These are phyloP conservation scores for Gossypium stocksii DNA, from an alignment of 345 rosid species.

Conservation along the genomic window DNA sequence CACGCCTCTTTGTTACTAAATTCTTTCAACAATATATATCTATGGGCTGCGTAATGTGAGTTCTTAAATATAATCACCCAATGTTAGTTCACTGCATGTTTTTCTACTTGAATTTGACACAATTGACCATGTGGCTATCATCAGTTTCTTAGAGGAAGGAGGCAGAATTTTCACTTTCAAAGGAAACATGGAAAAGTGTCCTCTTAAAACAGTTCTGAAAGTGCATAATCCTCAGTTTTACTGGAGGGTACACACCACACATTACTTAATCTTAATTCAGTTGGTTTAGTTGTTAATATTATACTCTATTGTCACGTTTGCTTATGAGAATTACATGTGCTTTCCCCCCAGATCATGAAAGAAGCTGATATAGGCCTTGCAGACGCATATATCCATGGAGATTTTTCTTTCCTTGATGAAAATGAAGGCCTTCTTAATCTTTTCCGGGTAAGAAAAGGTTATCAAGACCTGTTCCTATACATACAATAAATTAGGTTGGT, in stretches of 20 bases:
- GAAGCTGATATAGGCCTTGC: constrained; percentile 92
- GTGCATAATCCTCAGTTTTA: constrained; percentile 81
- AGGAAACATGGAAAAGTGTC: constrained; percentile 43
- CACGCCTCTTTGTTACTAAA: constrained; percentile 62
- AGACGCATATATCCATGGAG: constrained; percentile 78
- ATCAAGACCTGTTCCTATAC: not conserved
- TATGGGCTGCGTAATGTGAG: constrained; percentile 69
- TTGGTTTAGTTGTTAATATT: not conserved
- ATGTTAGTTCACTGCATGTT: not conserved
- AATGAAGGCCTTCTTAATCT: constrained; percentile 72
- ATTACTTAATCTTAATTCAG: not conserved
- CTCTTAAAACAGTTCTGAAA: constrained; percentile 44
- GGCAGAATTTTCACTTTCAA: constrained; percentile 68
- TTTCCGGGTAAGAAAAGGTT: constrained; percentile 45
- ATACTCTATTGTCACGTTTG: not conserved
- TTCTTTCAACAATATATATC: constrained; percentile 68
- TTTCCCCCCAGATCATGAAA: constrained; percentile 57
- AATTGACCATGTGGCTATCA: not conserved
- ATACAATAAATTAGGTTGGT: not conserved
- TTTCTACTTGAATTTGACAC: not conserved
- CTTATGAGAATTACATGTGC: constrained; percentile 4
- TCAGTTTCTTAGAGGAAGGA: constrained; percentile 80
- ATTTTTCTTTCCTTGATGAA: constrained; percentile 68
- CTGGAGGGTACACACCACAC: constrained; percentile 62
- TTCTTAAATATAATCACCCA: constrained; percentile 6